Evolutionary conservation across 768 basidiomycete genomes (phyloP), one percentile per base, ranked within the genome.

Genomic region (Mycena galopus): DNA sequence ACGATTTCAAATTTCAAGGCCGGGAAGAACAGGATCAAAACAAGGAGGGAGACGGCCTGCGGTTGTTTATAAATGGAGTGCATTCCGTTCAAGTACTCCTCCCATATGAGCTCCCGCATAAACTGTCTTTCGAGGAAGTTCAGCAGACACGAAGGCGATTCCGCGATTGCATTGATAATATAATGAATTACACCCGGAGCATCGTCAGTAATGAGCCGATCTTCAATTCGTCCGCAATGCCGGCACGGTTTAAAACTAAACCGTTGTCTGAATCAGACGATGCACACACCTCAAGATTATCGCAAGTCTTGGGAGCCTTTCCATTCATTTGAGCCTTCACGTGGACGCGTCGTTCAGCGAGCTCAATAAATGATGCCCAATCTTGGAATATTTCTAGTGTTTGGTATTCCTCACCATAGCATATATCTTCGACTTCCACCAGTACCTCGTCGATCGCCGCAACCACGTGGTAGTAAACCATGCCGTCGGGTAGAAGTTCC

Each of bases 391-490:
- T 56, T n/a, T 65, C 37, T 3, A 21, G 8, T 10, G 37, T 37
- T 56, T 14, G 35, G 14, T 7, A 37, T 7, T 37, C 8, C 35
- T 37, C 35, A 14, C 14, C 14, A 14, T 37, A 37, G 14, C 35
- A 37, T 7, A 37, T 37, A 7, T 37, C 35, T 37, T 37, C 14
- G 35, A 37, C 14, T 7, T 37, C 35, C 8, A 37, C 35, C 8
- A 37, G 35, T 37, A 37, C 35, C 14, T 37, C 35, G 35, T 37
- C 35, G 35, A 37, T 37, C 35, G 35, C 35, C 35, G 35, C 35
- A 37, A 37, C 35, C 35, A 47, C 60, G 23, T 62, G 60, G 42
- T 62, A 62, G 29, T 62, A 62, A 25, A 62, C 6, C 16, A 62
- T 25, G 39, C 42, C 60, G n/a, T 55, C 14, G 12, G 53, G 25